Evolutionary conservation across 2,329 filamentous ascomycete species (phyloP), one percentile per base, ranked within the genome.

Genomic region (Calonectria pseudoturangicola): DNA sequence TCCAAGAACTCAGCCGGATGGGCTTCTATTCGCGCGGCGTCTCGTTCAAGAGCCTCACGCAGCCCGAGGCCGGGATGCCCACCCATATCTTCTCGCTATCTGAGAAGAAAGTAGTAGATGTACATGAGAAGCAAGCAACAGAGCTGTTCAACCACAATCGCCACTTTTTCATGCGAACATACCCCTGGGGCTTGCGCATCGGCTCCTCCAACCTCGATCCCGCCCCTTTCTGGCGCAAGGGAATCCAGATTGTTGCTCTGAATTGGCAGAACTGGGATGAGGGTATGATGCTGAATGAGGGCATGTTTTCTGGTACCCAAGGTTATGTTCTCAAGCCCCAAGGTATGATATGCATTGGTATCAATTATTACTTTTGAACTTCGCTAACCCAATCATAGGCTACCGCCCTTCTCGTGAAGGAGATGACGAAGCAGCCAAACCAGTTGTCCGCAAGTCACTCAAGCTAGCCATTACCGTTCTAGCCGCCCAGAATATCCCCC

Each of bases 241-340:
- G 96, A 16, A 93, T 97, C 3, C 96, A 98, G 83, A 93, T 98
- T 77, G 95, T 97, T 1, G 96, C 96, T 0, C 87, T 98, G 73
- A 98, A 98, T 85, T 98, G 96, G 95, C 96, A 98, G 84, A 93
- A 92, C 73, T 92, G 94, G 83, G 95, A 98, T 80, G 93, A 95
- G 77, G 95, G 95, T 39, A 97, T 97, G 93, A 98, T 98, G 96
- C 89, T 98, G 16, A 98, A 98, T 81, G 93, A 97, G 81, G 96
- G 92, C 77, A 97, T 98, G 95, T 98, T 98, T 83, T 90, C 92
- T 2, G 94, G 93, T 13, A 94, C 94, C 0, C 89, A 89, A n/a
- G 96, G 96, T 27, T 98, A 95, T 87, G 92, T 97, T 2, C 87
- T 98, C 48, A 98, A 98, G 83, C 96, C 96, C 0, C 85, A 89